phyloP scores from a whole-genome alignment of 306 rosid species.

The Cercis canadensis region DNA sequence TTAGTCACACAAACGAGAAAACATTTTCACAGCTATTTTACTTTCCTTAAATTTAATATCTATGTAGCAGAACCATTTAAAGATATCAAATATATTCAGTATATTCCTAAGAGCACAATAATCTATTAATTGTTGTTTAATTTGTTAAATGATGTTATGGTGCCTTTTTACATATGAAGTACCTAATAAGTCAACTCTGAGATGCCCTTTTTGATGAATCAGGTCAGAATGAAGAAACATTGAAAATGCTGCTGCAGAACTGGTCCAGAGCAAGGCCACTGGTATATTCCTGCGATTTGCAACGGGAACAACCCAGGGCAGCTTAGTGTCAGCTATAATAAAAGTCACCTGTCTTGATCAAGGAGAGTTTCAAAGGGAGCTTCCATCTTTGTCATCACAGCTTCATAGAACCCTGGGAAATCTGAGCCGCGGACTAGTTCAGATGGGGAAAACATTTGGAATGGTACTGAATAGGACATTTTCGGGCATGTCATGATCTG shows the following conservation, averaged over 20 bases:
- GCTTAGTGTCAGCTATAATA: conserved; percentile 44
- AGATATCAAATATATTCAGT: too few relatives aligned
- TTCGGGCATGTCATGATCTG: conserved; percentile 36
- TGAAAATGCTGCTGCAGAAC: conserved; percentile 53
- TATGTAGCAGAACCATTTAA: too few relatives aligned
- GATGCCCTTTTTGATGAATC: conserved; percentile 31
- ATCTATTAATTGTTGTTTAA: too few relatives aligned
- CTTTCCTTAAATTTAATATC: too few relatives aligned
- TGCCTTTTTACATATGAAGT: too few relatives aligned
- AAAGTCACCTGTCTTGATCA: conserved; percentile 37
- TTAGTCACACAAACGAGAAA: conserved; percentile 10
- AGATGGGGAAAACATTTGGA: conserved; percentile 60
- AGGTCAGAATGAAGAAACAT: conserved; percentile 44
- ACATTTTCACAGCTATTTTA: too few relatives aligned
- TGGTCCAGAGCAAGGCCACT: conserved; percentile 54
- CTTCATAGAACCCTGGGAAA: conserved; percentile 52
- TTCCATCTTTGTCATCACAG: conserved; percentile 57
- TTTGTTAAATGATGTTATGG: too few relatives aligned
- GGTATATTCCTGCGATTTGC: conserved; percentile 51
- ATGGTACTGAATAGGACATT: conserved; percentile 44
- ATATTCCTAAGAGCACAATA: too few relatives aligned
- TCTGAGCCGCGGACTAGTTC: conserved; percentile 46
- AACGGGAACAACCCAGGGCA: conserved; percentile 45
- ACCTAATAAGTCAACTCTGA: conserved; percentile 25
- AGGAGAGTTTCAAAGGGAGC: conserved; percentile 54